Evolutionary conservation across 169 alveolate species (phyloP).

Genomic region (Plasmodium relictum): DNA sequence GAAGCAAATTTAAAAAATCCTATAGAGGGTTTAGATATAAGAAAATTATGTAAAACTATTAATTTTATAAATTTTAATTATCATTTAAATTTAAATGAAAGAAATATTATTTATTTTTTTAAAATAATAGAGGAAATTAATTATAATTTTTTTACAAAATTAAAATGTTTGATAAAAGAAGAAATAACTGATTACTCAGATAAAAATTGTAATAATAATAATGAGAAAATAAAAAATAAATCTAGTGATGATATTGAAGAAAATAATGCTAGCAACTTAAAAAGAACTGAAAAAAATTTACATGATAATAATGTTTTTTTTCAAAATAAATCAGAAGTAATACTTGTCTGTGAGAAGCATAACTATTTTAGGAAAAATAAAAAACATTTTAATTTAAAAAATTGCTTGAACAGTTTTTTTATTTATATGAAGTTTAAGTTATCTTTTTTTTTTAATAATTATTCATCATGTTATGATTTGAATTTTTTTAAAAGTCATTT

Average conservation of each 20-base stretch:
- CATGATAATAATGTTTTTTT: too few species aligned
- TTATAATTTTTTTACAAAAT: background rate
- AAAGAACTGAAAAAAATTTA: too few species aligned
- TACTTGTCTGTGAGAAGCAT: too few species aligned
- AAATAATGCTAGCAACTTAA: too few species aligned
- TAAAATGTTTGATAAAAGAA: background rate
- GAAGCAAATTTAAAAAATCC: background rate
- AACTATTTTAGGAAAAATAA: too few species aligned
- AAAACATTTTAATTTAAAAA: background rate
- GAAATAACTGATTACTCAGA: too few species aligned
- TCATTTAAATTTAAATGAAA: background rate
- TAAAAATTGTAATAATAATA: too few species aligned
- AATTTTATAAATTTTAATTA: constrained; percentile 1
- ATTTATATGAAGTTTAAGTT: background rate
- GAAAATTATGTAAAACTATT: background rate
- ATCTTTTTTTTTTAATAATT: background rate
- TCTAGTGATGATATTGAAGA: too few species aligned
- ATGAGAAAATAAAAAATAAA: too few species aligned
- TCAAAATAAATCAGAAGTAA: too few species aligned
- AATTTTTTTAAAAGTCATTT: background rate
- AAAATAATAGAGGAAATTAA: background rate
- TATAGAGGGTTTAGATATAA: background rate
- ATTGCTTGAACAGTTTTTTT: background rate
- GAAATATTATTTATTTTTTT: background rate
- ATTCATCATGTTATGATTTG: background rate